A percentile compares a stretch with the other conserved stretches of the same genome.
Conservation (phyloP, 1,139 yeast genomes). For the Hyphopichia pseudoburtonii region DNA sequence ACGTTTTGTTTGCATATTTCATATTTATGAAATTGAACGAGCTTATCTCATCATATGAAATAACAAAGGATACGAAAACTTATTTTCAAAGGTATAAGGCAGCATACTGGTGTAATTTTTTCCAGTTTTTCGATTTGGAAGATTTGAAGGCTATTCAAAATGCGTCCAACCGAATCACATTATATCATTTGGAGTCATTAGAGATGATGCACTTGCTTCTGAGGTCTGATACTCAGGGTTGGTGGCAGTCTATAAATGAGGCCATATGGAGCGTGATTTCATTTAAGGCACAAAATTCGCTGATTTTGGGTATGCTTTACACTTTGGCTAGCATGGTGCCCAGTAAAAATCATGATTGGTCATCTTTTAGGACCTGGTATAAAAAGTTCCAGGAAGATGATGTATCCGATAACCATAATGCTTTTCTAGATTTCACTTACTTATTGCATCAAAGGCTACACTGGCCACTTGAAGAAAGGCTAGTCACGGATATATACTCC, state of each 20-base stretch:
- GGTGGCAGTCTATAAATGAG: constrained; percentile 10
- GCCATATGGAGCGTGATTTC: constrained; percentile 10
- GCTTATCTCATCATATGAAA: neutral
- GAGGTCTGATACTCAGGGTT: neutral
- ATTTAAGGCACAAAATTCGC: neutral
- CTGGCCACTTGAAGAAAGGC: constrained; percentile 41
- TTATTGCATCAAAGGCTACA: constrained; percentile 23
- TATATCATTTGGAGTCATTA: constrained; percentile 2
- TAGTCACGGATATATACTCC: constrained; percentile 29
- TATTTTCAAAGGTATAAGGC: neutral
- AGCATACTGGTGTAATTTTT: constrained; percentile 1
- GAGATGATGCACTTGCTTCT: constrained; percentile 1
- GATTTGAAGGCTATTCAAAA: neutral
- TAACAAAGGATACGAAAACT: neutral
- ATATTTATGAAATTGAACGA: constrained; percentile 9
- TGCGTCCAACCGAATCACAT: neutral
- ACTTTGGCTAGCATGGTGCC: constrained; percentile 16
- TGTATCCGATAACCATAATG: constrained; percentile 20
- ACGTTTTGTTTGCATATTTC: constrained; percentile 22
- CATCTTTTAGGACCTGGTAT: constrained; percentile 23
- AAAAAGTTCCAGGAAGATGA: constrained; percentile 12
- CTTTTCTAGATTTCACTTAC: constrained; percentile 32
- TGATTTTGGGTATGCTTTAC: constrained; percentile 8
- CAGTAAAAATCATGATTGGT: constrained; percentile 21
- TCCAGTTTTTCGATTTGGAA: neutral